Evolutionary conservation across 78 protist species (phyloP), one percentile per base, ranked within the genome.

Genomic region (Pelomyxa schiedti): DNA sequence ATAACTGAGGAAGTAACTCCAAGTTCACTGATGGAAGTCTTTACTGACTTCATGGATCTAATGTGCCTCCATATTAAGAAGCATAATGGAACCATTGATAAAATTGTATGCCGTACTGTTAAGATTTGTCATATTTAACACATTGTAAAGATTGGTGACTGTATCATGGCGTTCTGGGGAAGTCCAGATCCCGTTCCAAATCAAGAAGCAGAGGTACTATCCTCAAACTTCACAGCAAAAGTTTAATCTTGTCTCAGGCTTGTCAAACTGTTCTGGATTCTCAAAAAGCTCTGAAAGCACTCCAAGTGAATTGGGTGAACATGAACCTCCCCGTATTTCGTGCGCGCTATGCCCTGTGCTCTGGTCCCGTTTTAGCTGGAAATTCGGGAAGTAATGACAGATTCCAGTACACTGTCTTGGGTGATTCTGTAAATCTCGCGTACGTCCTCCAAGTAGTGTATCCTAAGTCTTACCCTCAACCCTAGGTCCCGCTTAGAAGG

Each of bases 121-220:
- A 16, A 16, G 16, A 16, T 47, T 47, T 16, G 32, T 16, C 58
- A 16, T 16, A 16, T 16, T 16, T 16, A 16, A 47, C n/a, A n/a
- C n/a, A n/a, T n/a, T n/a, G n/a, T n/a, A n/a, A n/a, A n/a, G n/a
- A n/a, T n/a, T n/a, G n/a, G n/a, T n/a, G n/a, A n/a, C n/a, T n/a
- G n/a, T n/a, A 47, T 47, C 58, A 47, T 47, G 58, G 58, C 58
- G 58, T 47, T 47, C 58, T 47, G 58, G 58, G 58, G 58, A 16
- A 24, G 16, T 16, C 58, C 58, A 16, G 58, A 16, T 16, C 32
- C 16, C 58, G 58, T 47, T 24, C 58, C 32, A 47, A 16, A 47
- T 47, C 32, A 16, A 47, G 58, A n/a, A n/a, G n/a, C n/a, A n/a
- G n/a, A n/a, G n/a, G n/a, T n/a, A n/a, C n/a, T n/a, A n/a, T n/a